Evolutionary conservation across 805 yeast genomes (phyloP).

Genomic region (Brettanomyces naardenensis): DNA sequence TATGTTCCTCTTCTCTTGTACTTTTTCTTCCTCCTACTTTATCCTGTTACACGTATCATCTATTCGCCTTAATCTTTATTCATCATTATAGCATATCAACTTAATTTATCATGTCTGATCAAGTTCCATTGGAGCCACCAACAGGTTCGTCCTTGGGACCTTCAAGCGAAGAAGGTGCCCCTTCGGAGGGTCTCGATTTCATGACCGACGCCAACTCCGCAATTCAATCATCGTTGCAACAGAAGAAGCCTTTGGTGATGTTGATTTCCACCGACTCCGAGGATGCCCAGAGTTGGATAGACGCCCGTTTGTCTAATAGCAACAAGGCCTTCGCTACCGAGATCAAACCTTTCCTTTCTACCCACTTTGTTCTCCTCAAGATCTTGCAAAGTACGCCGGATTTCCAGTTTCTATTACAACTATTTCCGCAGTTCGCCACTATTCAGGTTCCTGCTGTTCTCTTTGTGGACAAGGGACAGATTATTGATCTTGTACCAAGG

Average conservation of each 20-base stretch:
- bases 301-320: constrained; percentile 1
- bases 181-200: constrained; percentile 7
- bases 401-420: constrained; percentile 40
- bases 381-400: constrained; percentile 34
- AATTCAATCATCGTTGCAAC: constrained; percentile 30
- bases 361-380: constrained; percentile 33
- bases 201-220: constrained; percentile 24
- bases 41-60: no score
- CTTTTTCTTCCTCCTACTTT: background rate
- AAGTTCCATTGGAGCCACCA: no score
- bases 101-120: no score
- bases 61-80: no score
- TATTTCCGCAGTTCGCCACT: constrained; percentile 36
- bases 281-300: constrained; percentile 19
- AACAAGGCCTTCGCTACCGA: constrained; percentile 10
- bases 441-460: constrained; percentile 48
- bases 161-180: no score
- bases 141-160: no score
- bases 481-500: constrained; percentile 25
- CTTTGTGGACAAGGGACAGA: constrained; percentile 40
- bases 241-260: constrained; percentile 32
- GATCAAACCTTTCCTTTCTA: constrained; percentile 11
- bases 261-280: constrained; percentile 22
- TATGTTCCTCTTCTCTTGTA: background rate
- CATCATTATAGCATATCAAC: no score